Percentiles rank a stretch among this genome's conserved stretches.
Conservation (phyloP, 2,329 filamentous ascomycete genomes). For the Aspergillus novofumigatus region DNA sequence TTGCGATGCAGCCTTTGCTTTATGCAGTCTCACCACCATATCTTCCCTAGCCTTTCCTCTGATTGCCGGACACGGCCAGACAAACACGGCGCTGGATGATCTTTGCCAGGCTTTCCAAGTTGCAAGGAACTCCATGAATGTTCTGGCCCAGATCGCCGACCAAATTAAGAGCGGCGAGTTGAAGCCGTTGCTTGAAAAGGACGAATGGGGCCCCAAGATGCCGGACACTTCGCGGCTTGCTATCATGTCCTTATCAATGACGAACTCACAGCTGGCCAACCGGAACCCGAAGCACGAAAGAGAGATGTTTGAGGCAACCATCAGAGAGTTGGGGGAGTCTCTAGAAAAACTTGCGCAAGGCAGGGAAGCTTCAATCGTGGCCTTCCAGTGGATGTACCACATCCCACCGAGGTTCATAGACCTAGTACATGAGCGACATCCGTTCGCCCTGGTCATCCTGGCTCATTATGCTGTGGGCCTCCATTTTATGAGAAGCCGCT, state of each 20-base stretch:
- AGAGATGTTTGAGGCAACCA: slow-evolving; percentile 22
- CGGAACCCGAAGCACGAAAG: slow-evolving; percentile 23
- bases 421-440: slow-evolving; percentile 32
- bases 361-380: slow-evolving; percentile 25
- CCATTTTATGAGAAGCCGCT: slow-evolving; percentile 58
- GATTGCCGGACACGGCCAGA: slow-evolving; percentile 3
- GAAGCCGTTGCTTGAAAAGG: slow-evolving; percentile 20
- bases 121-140: slow-evolving; percentile 26
- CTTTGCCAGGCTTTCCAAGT: slow-evolving; percentile 28
- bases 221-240: slow-evolving; percentile 32
- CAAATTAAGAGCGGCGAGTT: slow-evolving; percentile 26
- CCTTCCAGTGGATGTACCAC: slow-evolving; percentile 60
- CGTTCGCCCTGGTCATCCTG: slow-evolving; percentile 42
- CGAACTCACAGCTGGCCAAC: slow-evolving; percentile 21
- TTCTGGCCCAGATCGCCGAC: slow-evolving; percentile 20
- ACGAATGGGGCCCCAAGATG: slow-evolving; percentile 25
- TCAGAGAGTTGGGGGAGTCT: slow-evolving; percentile 23
- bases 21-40: slow-evolving; percentile 30
- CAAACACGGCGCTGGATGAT: slow-evolving; percentile 22
- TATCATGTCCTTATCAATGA: slow-evolving; percentile 21
- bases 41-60: slow-evolving; percentile 32
- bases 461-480: slow-evolving; percentile 47
- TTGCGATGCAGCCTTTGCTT: slow-evolving; percentile 34
- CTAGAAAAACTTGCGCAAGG: slow-evolving; percentile 28
- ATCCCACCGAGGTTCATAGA: slow-evolving; percentile 56